These are phyloP conservation scores for Buddleja alternifolia DNA, from an alignment of 257 asterid species.

Conservation along the genomic window DNA sequence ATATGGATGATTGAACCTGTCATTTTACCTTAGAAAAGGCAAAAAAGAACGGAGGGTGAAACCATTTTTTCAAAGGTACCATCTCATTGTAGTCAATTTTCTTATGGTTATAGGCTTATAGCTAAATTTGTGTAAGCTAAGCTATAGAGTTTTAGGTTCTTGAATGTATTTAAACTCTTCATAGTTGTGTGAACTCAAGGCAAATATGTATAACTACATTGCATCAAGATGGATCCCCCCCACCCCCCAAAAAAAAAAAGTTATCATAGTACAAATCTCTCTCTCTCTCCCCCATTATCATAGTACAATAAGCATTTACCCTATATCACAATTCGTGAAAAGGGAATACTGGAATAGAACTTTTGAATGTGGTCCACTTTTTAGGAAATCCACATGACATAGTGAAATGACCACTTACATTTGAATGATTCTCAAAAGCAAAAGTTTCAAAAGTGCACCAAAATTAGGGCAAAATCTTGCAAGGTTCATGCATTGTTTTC, in stretches of 20 bases:
- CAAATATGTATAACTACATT: not conserved
- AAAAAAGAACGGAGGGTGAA: not conserved
- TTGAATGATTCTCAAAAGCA: constrained; percentile 25
- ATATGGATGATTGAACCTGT: constrained; percentile 71
- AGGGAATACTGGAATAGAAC: constrained; percentile 3
- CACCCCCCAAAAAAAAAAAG: no score
- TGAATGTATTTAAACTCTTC: not conserved
- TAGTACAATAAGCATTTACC: not conserved
- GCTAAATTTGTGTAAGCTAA: not conserved
- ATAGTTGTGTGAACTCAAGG: not conserved
- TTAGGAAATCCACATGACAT: constrained; percentile 30
- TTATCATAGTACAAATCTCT: no score
- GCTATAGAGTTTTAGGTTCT: not conserved
- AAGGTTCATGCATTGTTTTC: constrained; percentile 37
- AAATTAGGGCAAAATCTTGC: constrained; percentile 30
- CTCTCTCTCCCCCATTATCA: no score
- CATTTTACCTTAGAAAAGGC: constrained; percentile 37
- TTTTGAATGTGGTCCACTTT: constrained; percentile 29
- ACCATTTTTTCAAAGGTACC: constrained; percentile 28
- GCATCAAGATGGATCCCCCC: not conserved
- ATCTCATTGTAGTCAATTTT: not conserved
- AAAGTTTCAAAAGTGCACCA: constrained; percentile 17
- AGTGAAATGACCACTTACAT: constrained; percentile 35
- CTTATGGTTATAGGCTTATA: not conserved
- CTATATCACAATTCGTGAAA: not conserved